Base-by-base conservation (phyloP, 2,329 filamentous ascomycete genomes). In the Penicillium olsonii region DNA sequence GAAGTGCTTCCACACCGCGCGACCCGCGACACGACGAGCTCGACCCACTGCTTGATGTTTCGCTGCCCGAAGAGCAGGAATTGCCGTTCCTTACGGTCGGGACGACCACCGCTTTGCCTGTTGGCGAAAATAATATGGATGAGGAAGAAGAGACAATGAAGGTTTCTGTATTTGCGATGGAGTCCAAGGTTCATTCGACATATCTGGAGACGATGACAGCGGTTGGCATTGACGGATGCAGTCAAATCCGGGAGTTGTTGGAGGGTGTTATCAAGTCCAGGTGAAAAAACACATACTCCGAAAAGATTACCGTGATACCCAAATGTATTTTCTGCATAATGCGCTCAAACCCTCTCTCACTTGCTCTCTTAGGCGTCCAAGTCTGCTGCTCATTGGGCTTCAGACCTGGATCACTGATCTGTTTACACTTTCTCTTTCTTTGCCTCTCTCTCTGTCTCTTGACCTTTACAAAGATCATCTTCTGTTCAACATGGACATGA, bases 161-260 rank as follows among this genome's bases (percentile, higher is more conserved):
- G 61, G 85, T 97, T 2, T 85, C 83, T 2, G 87, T 92, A 6
- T 73, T 95, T 55, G 81, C 92, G 11, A 88, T 95, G 79, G 94
- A 97, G 78, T 94, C 87, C 46, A 84, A 90, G 40, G 86, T 96
- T n/a, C 88, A 95, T 70, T 83, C 88, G 55, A 70, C 70, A 14
- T 82, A 91, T 49, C 68, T 97, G 52, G 92, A 99, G 74, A 88
- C 88, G 1, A 95, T 99, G 92, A 75, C 99, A 61, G 90, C 89
- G 0, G 90, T 96, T 1, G 92, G 88, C 0, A 84, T 96, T 41
- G 92, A 96, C 68, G 94, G 92, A 5, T 97, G 92, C 71, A 90
- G 87, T 72, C 87, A 92, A 67, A 85, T 97, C 33, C 82, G 89
- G 56, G 81, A 84, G 58, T 87, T 96, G 42, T 68, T 99, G 63